These are phyloP conservation scores for Psilocybe cubensis DNA, from an alignment of 768 basidiomycete species.

Conservation along the genomic window DNA sequence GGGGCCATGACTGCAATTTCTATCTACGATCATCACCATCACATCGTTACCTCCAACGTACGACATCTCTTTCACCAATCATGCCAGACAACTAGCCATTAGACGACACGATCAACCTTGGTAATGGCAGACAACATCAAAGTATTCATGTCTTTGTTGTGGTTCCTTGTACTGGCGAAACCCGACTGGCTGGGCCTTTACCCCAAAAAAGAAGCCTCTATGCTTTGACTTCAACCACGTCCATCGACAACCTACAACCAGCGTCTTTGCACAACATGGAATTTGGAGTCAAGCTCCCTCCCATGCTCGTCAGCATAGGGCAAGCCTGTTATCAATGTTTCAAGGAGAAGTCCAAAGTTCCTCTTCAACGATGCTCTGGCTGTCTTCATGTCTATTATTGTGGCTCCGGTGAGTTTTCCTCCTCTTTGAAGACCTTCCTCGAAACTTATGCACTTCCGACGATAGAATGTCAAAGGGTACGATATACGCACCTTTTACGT, in stretches of 20 bases:
- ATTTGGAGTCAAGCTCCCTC: constrained; percentile 15
- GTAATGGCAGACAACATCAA: too few relatives aligned
- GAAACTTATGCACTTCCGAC: not conserved
- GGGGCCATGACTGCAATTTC: too few relatives aligned
- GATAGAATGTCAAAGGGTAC: not conserved
- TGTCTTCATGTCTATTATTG: constrained; percentile 38
- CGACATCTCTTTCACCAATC: too few relatives aligned
- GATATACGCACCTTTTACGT: not conserved
- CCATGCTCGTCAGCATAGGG: constrained; percentile 25
- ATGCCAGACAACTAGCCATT: too few relatives aligned
- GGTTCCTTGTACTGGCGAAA: too few relatives aligned
- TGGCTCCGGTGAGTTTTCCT: not conserved
- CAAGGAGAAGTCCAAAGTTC: constrained; percentile 17
- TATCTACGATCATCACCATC: too few relatives aligned
- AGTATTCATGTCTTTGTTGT: too few relatives aligned
- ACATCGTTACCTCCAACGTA: too few relatives aligned
- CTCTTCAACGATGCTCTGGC: constrained; percentile 31
- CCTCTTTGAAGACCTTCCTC: not conserved
- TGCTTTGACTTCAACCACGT: not conserved
- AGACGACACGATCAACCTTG: too few relatives aligned
- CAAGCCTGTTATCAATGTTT: constrained; percentile 37
- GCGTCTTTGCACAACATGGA: not conserved
- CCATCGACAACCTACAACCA: not conserved
- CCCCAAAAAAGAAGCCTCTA: not conserved
- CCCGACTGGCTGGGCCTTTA: too few relatives aligned